phyloP scores from a whole-genome alignment of 768 basidiomycete species.

The Melanogaster broomeanus region DNA sequence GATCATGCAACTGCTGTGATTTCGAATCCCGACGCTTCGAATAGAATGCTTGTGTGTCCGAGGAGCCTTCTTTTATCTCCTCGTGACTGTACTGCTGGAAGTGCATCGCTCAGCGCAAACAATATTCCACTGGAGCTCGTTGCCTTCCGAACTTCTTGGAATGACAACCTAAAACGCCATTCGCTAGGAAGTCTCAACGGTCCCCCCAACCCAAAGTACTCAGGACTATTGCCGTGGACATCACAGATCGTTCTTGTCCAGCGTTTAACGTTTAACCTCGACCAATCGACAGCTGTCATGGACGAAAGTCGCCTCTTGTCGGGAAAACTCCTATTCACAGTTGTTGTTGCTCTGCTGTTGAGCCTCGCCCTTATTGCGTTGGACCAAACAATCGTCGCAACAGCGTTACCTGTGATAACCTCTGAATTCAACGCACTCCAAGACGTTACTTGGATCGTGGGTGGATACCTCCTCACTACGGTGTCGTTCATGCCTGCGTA shows the following conservation, averaged over 20 bases:
- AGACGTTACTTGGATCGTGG: slow-evolving; percentile 58
- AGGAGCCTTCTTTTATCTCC: too few relatives aligned
- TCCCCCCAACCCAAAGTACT: too few relatives aligned
- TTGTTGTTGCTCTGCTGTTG: slow-evolving; percentile 8
- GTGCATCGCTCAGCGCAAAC: too few relatives aligned
- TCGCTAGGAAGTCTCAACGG: too few relatives aligned
- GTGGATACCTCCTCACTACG: slow-evolving; percentile 64
- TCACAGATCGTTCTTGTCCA: not conserved
- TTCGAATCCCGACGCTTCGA: too few relatives aligned
- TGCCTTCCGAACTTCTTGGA: too few relatives aligned
- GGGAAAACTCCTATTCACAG: slow-evolving; percentile 1
- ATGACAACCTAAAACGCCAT: too few relatives aligned
- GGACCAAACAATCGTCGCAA: slow-evolving; percentile 52
- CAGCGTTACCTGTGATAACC: slow-evolving; percentile 48
- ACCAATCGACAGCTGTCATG: not conserved
- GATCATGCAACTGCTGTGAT: too few relatives aligned
- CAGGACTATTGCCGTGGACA: too few relatives aligned
- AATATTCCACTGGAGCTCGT: too few relatives aligned
- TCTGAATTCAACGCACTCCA: slow-evolving; percentile 14
- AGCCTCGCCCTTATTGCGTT: slow-evolving; percentile 12
- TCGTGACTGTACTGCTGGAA: too few relatives aligned
- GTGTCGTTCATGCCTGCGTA: slow-evolving; percentile 13
- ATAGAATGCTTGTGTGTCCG: too few relatives aligned
- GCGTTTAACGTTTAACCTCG: not conserved
- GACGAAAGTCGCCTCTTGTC: slow-evolving; percentile 7